A percentile compares a stretch with the other conserved stretches of the same genome.
These are phyloP conservation scores for Ogataea paraovalis DNA, from an alignment of 805 yeast genomes.

Conservation along the genomic window DNA sequence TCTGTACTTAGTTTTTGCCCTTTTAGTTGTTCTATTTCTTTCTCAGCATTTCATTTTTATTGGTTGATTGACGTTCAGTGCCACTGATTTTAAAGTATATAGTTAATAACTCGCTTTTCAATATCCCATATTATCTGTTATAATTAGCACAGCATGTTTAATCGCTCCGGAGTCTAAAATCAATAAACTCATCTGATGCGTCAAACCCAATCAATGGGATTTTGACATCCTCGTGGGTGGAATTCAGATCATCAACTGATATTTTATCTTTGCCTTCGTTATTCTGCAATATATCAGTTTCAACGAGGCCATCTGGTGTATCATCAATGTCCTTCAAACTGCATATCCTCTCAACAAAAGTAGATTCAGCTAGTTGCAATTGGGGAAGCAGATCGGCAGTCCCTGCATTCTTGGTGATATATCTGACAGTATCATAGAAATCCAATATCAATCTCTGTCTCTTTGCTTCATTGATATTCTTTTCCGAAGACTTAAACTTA, in stretches of 20 bases:
- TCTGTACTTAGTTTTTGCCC: too few relatives aligned
- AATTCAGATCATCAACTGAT: too few relatives aligned
- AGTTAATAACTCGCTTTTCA: too few relatives aligned
- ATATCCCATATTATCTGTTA: too few relatives aligned
- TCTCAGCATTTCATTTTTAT: too few relatives aligned
- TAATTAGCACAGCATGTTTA: too few relatives aligned
- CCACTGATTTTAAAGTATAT: too few relatives aligned
- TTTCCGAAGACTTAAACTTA: background rate
- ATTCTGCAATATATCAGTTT: background rate
- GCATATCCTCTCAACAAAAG: background rate
- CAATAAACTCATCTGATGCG: background rate
- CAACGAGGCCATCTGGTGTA: background rate
- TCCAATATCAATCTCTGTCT: slow-evolving; percentile 10
- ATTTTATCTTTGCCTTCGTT: background rate
- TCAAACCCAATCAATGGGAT: background rate
- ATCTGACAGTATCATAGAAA: slow-evolving; percentile 12
- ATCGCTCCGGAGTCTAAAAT: background rate
- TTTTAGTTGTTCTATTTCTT: too few relatives aligned
- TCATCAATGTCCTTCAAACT: background rate
- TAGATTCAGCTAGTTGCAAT: background rate
- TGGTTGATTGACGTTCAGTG: too few relatives aligned
- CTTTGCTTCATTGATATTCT: background rate
- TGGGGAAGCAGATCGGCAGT: background rate
- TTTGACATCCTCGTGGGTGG: background rate
- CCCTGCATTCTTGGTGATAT: background rate